phyloP scores from a whole-genome alignment of 2,329 filamentous ascomycete genomes.

The Fusarium agapanthi region DNA sequence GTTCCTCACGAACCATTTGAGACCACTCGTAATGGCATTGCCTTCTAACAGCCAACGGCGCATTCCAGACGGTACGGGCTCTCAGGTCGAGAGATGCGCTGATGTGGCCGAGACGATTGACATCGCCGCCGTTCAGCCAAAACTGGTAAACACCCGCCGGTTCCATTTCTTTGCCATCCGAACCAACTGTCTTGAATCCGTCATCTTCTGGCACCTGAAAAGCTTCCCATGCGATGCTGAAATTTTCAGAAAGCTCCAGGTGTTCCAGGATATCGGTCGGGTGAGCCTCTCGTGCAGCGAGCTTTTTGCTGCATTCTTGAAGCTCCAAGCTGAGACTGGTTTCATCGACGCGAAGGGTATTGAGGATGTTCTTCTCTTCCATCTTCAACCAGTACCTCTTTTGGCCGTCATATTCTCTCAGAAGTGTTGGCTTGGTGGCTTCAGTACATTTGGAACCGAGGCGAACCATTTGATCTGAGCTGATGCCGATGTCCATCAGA shows the following conservation, averaged over 20 bases:
- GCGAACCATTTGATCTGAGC: conserved; percentile 60
- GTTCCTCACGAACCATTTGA: conserved; percentile 58
- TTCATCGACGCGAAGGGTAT: conserved; percentile 45
- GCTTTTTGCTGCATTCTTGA: conserved; percentile 19
- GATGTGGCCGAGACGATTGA: not conserved
- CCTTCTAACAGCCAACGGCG: conserved; percentile 51
- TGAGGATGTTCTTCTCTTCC: conserved; percentile 47
- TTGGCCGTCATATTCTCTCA: conserved; percentile 52
- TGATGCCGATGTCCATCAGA: conserved; percentile 66
- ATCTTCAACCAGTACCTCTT: conserved; percentile 45
- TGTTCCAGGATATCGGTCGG: conserved; percentile 49
- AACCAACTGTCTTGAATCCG: conserved; percentile 58
- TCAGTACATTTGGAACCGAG: conserved; percentile 67
- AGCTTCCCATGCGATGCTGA: conserved; percentile 63
- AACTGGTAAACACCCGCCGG: conserved; percentile 26
- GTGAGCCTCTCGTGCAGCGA: conserved; percentile 4
- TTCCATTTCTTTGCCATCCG: conserved; percentile 53
- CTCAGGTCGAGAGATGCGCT: conserved; percentile 30
- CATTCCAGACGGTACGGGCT: conserved; percentile 59
- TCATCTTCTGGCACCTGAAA: conserved; percentile 60
- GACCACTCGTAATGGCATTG: conserved; percentile 54
- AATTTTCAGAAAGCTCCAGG: conserved; percentile 62
- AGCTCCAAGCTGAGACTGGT: conserved; percentile 36
- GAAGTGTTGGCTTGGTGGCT: conserved; percentile 56
- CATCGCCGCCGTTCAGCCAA: conserved; percentile 22